These are phyloP conservation scores for Blepharisma undulans DNA, from an alignment of 169 alveolate species.

Conservation along the genomic window DNA sequence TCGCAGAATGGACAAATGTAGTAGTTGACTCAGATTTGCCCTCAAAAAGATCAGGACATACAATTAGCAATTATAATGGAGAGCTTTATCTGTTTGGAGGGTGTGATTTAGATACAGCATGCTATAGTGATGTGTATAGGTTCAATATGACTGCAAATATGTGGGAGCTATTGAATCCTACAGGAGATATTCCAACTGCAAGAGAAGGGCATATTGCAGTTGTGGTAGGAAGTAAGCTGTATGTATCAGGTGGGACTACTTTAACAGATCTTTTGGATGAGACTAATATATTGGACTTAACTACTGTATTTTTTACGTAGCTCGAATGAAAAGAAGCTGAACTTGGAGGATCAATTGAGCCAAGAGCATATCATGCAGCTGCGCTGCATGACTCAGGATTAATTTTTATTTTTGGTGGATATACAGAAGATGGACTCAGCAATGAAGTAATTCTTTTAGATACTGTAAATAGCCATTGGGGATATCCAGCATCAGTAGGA, in stretches of 20 bases:
- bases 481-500: constrained; percentile 26
- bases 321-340: background rate
- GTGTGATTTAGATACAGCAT: constrained; percentile 6
- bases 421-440: background rate
- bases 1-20: background rate
- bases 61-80: background rate
- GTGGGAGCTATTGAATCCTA: background rate
- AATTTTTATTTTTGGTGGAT: constrained; percentile 35
- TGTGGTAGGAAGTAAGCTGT: background rate
- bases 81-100: constrained; percentile 34
- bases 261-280: background rate
- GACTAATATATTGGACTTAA: background rate
- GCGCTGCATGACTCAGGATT: constrained; percentile 3
- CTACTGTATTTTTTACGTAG: background rate
- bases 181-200: background rate
- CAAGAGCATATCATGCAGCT: constrained; percentile 31
- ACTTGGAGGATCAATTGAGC: constrained; percentile 9
- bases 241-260: constrained; percentile 25
- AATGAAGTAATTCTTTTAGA: constrained; percentile 13
- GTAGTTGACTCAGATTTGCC: constrained; percentile 23
- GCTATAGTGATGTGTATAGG: constrained; percentile 30
- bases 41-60: constrained; percentile 29
- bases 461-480: constrained; percentile 39
- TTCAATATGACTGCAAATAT: background rate
- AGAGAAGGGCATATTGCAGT: constrained; percentile 32